Conservation (phyloP, 768 basidiomycete genomes). For the Suillus fuscotomentosus region DNA sequence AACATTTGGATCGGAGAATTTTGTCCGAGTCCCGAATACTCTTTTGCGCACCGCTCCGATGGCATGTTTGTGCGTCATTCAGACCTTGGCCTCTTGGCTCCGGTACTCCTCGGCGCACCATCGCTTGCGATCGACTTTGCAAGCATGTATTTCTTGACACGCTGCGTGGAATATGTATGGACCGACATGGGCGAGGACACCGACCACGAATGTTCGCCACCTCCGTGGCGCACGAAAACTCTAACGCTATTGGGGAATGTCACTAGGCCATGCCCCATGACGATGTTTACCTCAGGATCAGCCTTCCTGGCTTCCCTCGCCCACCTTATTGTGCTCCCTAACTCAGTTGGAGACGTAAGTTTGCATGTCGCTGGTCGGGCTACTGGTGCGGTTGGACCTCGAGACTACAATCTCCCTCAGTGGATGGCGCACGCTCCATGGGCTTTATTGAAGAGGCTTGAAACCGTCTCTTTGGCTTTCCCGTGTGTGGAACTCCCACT, state of each 20-base stretch:
- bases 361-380: not conserved
- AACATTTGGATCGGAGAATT: slow-evolving; percentile 34
- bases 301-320: slow-evolving; percentile 37
- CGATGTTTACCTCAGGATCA: slow-evolving; percentile 19
- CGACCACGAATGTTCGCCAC: slow-evolving; percentile 21
- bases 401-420: not conserved
- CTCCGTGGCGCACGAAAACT: slow-evolving; percentile 12
- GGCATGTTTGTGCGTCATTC: slow-evolving; percentile 14
- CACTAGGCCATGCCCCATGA: slow-evolving; percentile 26
- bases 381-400: not conserved
- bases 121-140: not conserved
- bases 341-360: not conserved
- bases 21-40: slow-evolving; percentile 14
- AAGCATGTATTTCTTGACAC: slow-evolving; percentile 35
- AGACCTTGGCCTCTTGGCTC: slow-evolving; percentile 15
- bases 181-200: no score
- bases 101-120: slow-evolving; percentile 5
- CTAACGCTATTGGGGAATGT: slow-evolving; percentile 39
- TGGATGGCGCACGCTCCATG: slow-evolving; percentile 17
- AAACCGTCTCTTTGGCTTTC: not conserved
- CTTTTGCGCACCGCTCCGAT: slow-evolving; percentile 5
- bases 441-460: slow-evolving; percentile 28
- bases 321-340: slow-evolving; percentile 30
- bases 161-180: slow-evolving; percentile 23
- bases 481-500: not conserved